Base-by-base conservation (phyloP, 148 eudicot genomes). In the Fagopyrum tataricum region DNA sequence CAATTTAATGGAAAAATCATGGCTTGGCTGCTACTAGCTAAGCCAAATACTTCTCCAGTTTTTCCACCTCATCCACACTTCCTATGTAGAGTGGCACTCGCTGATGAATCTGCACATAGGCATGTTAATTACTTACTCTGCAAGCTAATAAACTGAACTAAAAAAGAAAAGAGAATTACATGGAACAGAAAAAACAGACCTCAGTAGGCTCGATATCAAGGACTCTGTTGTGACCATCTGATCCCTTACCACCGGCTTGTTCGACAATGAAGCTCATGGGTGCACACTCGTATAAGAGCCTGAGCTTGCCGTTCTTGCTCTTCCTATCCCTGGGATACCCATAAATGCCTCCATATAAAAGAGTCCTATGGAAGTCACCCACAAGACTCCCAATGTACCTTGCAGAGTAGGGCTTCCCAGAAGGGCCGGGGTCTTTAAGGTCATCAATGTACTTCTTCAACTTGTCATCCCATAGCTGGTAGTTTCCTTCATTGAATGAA, bases 181-280 rank as follows among this genome's bases (percentile, higher is more conserved):
- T 73, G 26, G 48, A 47, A 76, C 18, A 53, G 69, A 6, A 56
- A 4, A 26, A 15, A 62, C 81, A 68, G 24, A 91, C 97, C 91
- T 94, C 97, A 15, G 84, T 77, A 53, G 98, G 98, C 70, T 90
- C 82, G 58, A 94, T 94, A 73, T 94, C 97, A 43, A 94, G 97
- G 67, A 94, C 74, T 66, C 98, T 79, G 10, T 82, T 80, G 49
- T 83, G 87, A 47, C 97, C 98, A 80, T 94, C 98, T 0, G 98
- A 94, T 72, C 98, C 98, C 82, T 94, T 94, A 0, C 98, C 98
- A 4, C 98, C 98, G 23, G 98, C 98, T 82, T 94, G 98, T 72
- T 94, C 98, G 4, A 87, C 97, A 5, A 94, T 86, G 67, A 83
- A 94, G 83, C 98, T 94, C 98, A 94, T 94, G 0, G 98, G 98